A percentile compares a stretch with the other conserved stretches of the same genome.
Conservation (phyloP, 345 rosid species). For the Noccaea caerulescens region DNA sequence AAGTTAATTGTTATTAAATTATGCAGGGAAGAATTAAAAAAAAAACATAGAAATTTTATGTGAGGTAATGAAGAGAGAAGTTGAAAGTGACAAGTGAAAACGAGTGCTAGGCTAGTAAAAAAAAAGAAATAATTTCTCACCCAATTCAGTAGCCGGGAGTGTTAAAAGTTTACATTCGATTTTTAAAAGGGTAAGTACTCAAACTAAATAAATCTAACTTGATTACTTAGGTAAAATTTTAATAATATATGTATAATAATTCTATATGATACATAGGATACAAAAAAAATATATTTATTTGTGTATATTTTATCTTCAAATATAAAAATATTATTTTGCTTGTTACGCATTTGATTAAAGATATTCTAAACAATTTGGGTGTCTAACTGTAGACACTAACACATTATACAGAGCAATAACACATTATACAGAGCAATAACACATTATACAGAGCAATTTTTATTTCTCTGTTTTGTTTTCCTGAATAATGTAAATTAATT, state of each 20-base stretch:
- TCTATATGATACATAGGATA: constrained; percentile 28
- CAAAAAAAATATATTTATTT: constrained; percentile 1
- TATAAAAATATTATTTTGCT: not conserved
- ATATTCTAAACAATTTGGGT: constrained; percentile 43
- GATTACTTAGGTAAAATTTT: constrained; percentile 7
- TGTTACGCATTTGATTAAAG: constrained; percentile 18
- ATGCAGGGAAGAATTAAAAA: not conserved
- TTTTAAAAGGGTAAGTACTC: constrained; percentile 7
- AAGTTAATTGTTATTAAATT: constrained; percentile 12
- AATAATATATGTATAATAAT: constrained; percentile 1
- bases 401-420: constrained; percentile 55
- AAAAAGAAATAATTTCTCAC: not conserved
- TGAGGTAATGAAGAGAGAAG: constrained; percentile 39
- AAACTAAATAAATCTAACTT: constrained; percentile 19
- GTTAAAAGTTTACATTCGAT: constrained; percentile 25
- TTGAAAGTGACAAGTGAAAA: constrained; percentile 43
- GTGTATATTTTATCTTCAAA: not conserved
- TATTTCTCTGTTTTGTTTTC: not conserved
- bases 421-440: constrained; percentile 57
- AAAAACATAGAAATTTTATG: constrained; percentile 34
- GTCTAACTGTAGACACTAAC: constrained; percentile 55
- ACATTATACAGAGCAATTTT: constrained; percentile 48
- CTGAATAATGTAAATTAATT: constrained; percentile 22
- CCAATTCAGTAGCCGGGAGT: constrained; percentile 15
- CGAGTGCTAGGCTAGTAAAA: constrained; percentile 29